Evolutionary conservation across 139 green algal species (phyloP).

Genomic region (Tetraselmis striata): DNA sequence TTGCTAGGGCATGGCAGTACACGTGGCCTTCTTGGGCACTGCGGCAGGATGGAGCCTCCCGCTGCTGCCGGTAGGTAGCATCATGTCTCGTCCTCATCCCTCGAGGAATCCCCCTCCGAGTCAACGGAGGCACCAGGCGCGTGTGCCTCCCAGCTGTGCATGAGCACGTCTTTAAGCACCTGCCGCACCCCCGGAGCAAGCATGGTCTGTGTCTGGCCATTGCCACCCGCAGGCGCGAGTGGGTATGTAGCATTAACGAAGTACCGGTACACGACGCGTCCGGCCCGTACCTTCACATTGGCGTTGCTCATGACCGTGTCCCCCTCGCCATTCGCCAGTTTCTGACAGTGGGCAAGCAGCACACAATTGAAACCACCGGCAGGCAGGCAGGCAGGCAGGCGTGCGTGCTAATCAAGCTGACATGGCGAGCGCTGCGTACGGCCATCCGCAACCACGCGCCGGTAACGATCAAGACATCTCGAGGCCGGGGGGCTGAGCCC

Average conservation of each 20-base stretch:
- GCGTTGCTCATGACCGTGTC: background rate
- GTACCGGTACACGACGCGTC: background rate
- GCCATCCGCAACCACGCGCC: background rate
- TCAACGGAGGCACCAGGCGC: background rate
- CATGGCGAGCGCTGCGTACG: no score
- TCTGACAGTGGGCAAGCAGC: background rate
- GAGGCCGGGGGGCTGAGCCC: background rate
- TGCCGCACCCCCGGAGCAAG: background rate
- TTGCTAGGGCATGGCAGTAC: no score
- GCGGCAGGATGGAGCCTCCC: no score
- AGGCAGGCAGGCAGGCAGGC: no score
- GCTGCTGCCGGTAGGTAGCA: no score
- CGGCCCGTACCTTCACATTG: background rate
- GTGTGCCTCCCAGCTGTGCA: background rate
- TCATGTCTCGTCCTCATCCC: no score
- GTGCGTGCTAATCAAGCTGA: no score
- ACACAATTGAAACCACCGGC: no score
- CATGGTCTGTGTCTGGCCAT: background rate
- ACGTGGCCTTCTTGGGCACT: no score
- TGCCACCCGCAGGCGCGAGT: background rate
- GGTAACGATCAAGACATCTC: background rate
- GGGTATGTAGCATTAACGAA: background rate
- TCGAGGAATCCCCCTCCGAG: no score
- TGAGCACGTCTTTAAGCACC: background rate
- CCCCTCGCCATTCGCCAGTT: background rate